Conservation (phyloP, 1,284 basidiomycete genomes). For the Fomitopsis palustris region DNA sequence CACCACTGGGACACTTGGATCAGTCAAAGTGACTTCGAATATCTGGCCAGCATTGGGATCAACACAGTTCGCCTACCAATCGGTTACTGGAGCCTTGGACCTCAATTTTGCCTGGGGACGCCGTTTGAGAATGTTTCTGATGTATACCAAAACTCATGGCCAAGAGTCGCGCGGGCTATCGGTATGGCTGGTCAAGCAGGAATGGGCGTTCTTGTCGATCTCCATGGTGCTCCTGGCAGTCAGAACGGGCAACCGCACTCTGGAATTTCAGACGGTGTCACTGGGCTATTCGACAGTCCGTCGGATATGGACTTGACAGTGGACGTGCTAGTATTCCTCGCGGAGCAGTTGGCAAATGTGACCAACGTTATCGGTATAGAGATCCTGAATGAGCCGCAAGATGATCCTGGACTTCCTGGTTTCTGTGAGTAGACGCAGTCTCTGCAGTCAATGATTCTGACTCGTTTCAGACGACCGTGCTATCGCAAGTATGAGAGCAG, state of each 20-base stretch:
- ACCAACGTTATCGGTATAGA: constrained; percentile 78
- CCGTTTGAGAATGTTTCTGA: constrained; percentile 53
- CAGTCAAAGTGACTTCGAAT: constrained; percentile 59
- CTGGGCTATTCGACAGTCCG: constrained; percentile 50
- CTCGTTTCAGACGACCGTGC: constrained; percentile 42
- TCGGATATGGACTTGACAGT: constrained; percentile 58
- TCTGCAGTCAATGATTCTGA: neutral
- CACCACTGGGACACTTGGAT: constrained; percentile 81
- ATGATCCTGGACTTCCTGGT: constrained; percentile 40
- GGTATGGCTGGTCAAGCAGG: constrained; percentile 62
- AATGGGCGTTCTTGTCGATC: constrained; percentile 73
- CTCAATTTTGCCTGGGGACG: constrained; percentile 46
- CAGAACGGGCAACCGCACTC: constrained; percentile 74
- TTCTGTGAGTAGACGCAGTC: constrained; percentile 45
- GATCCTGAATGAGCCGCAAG: constrained; percentile 70
- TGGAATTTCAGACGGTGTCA: constrained; percentile 63
- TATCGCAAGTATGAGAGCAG: constrained; percentile 49
- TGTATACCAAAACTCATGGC: constrained; percentile 67
- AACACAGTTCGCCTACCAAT: constrained; percentile 73
- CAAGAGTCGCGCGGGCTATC: constrained; percentile 57
- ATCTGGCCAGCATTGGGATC: constrained; percentile 60
- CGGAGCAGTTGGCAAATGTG: constrained; percentile 51
- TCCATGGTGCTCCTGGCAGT: constrained; percentile 73
- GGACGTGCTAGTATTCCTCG: constrained; percentile 53
- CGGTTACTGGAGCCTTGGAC: constrained; percentile 64